These are phyloP conservation scores for Cyberlindnera americana DNA, from an alignment of 805 yeast genomes.

Conservation along the genomic window DNA sequence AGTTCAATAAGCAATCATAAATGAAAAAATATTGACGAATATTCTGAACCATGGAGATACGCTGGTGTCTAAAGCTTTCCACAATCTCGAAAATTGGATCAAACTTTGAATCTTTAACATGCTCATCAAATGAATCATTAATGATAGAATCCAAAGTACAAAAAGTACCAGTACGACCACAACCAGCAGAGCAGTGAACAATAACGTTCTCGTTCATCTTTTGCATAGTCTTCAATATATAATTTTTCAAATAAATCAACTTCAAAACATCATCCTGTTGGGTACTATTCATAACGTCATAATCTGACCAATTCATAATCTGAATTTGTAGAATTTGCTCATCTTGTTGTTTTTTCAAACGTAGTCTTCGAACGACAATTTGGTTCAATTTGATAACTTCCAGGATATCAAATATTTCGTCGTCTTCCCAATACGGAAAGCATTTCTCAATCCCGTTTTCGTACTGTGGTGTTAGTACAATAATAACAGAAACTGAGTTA, in stretches of 20 bases:
- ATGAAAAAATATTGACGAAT: slow-evolving; percentile 70
- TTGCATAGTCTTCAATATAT: slow-evolving; percentile 32
- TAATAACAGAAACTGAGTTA: slow-evolving; percentile 58
- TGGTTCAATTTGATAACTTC: slow-evolving; percentile 21
- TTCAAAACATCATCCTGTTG: slow-evolving; percentile 55
- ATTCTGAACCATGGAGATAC: slow-evolving; percentile 83
- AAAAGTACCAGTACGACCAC: slow-evolving; percentile 93
- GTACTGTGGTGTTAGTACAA: slow-evolving; percentile 70
- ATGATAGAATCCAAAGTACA: slow-evolving; percentile 64
- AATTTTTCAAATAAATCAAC: slow-evolving; percentile 44
- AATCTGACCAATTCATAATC: slow-evolving; percentile 79
- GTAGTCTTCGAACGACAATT: slow-evolving; percentile 41
- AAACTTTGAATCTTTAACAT: slow-evolving; percentile 44
- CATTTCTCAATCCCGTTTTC: slow-evolving; percentile 84
- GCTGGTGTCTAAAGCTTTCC: slow-evolving; percentile 63
- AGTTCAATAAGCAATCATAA: slow-evolving; percentile 52
- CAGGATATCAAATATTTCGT: slow-evolving; percentile 31
- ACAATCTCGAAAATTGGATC: slow-evolving; percentile 52
- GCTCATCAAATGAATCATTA: slow-evolving; percentile 31
- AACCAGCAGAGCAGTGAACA: slow-evolving; percentile 95
- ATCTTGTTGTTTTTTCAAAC: slow-evolving; percentile 26
- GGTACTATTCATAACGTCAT: slow-evolving; percentile 48
- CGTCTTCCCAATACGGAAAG: slow-evolving; percentile 76
- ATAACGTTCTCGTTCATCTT: slow-evolving; percentile 36
- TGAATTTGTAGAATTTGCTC: slow-evolving; percentile 72